Base-by-base conservation (phyloP, 2,329 filamentous ascomycete genomes). In the Fusarium aywerte region DNA sequence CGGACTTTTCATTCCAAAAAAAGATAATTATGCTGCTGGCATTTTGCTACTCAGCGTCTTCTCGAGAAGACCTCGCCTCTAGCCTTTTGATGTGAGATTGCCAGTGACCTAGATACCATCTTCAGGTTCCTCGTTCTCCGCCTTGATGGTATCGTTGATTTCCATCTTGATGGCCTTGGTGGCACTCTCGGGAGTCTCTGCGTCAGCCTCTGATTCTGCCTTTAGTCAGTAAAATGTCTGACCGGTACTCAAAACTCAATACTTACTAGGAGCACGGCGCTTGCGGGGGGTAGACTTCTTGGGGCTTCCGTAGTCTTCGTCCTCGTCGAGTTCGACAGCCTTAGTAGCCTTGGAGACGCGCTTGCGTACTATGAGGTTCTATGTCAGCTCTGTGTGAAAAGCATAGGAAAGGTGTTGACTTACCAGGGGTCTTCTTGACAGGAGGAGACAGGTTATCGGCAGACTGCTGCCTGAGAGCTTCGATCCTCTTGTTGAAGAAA, bases 401-500 rank as follows among this genome's bases (percentile, higher is more conserved):
- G 7, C 15, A 25, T 5, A 16, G n/a, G 20, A 43, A 31, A 20
- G 9, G 13, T 12, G 16, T 21, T 16, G 18, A n/a, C 39, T 65
- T 58, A 74, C 76, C 61, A 16, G 65, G 56, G 15, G 55, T 52
- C 53, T 73, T 76, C 53, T 72, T 76, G 0, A 39, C 54, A 48
- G 70, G 45, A 15, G 69, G 73, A 0, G 54, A 12, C 1, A 69
- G 56, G 1, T 51, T 64, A 9, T 45, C 53, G 3, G 27, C 51
- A 0, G 71, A 45, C 3, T 74, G 59, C 4, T 60, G 43, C 47
- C 80, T 78, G 16, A 81, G 68, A 1, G 80, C 79, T 0, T 72
- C 68, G 11, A 80, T 75, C 4, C 71, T 67, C 31, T 80, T 80
- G 25, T 75, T 74, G 21, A 81, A 73, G 12, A 71, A 75, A 1